Evolutionary conservation across 192 early-diverging fungal genomes (phyloP).

Genomic region (Coemansia sp.): DNA sequence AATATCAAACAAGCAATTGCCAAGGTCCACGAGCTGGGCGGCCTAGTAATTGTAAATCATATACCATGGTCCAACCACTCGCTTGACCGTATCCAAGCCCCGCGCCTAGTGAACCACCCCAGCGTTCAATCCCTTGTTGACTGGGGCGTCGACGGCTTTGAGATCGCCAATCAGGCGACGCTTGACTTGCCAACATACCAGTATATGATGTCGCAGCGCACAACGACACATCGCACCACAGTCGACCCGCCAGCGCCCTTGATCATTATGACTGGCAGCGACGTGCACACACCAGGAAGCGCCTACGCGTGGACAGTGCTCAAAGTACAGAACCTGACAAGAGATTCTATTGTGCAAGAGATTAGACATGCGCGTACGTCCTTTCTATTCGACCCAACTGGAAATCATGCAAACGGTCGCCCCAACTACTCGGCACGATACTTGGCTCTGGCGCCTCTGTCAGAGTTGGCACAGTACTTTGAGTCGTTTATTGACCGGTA

Average conservation of each 20-base stretch:
- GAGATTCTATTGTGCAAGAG: slow-evolving; percentile 60
- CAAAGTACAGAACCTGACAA: slow-evolving; percentile 51
- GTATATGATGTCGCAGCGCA: slow-evolving; percentile 23
- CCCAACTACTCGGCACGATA: slow-evolving; percentile 38
- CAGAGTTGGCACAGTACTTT: slow-evolving; percentile 58
- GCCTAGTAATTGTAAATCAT: slow-evolving; percentile 74
- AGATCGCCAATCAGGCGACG: slow-evolving; percentile 63
- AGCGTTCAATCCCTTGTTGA: slow-evolving; percentile 58
- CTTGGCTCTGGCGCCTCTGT: slow-evolving; percentile 50
- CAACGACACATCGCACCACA: neutral
- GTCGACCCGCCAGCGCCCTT: slow-evolving; percentile 36
- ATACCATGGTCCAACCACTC: slow-evolving; percentile 76
- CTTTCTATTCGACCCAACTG: slow-evolving; percentile 68
- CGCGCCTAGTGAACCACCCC: slow-evolving; percentile 65
- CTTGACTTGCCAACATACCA: slow-evolving; percentile 63
- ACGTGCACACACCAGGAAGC: slow-evolving; percentile 64
- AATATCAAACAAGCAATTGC: slow-evolving; percentile 62
- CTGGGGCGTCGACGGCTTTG: slow-evolving; percentile 75
- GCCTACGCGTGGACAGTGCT: slow-evolving; percentile 69
- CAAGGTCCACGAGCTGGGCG: slow-evolving; percentile 65
- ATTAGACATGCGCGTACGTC: slow-evolving; percentile 60
- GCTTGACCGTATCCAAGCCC: slow-evolving; percentile 56
- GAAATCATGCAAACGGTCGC: slow-evolving; percentile 54
- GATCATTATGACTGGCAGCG: slow-evolving; percentile 65
- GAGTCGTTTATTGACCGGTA: slow-evolving; percentile 60